These are phyloP conservation scores for Erythrobasidium hasegawianum DNA, from an alignment of 1,284 basidiomycete genomes.

Conservation along the genomic window DNA sequence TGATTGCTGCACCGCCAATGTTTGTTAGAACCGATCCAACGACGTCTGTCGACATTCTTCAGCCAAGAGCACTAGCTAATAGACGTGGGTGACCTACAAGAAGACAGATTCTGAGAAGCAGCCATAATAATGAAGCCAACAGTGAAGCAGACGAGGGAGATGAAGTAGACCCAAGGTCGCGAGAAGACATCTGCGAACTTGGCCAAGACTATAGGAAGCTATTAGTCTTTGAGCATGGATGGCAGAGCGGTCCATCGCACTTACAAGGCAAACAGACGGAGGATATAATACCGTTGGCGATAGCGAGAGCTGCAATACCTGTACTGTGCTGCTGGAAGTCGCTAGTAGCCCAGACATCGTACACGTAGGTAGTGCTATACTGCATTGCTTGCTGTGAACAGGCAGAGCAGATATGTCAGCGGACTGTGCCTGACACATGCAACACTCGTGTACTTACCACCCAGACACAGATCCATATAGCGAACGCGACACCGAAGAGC, in stretches of 20 bases:
- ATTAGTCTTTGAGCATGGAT: no score
- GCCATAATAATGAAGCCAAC: slow-evolving; percentile 37
- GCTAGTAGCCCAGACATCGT: slow-evolving; percentile 34
- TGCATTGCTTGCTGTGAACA: slow-evolving; percentile 29
- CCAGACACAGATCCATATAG: slow-evolving; percentile 26
- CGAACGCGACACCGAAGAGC: slow-evolving; percentile 19
- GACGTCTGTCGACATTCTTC: no score
- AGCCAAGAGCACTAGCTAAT: no score
- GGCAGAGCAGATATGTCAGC: no score
- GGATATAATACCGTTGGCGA: slow-evolving; percentile 34
- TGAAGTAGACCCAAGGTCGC: slow-evolving; percentile 31
- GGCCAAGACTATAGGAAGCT: neutral
- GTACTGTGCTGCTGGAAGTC: slow-evolving; percentile 35
- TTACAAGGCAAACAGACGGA: slow-evolving; percentile 31
- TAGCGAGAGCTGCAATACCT: slow-evolving; percentile 30
- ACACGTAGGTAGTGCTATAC: slow-evolving; percentile 19
- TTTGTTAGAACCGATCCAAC: slow-evolving; percentile 35
- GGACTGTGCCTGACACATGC: no score
- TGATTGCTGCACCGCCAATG: slow-evolving; percentile 33
- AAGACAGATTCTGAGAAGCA: slow-evolving; percentile 32
- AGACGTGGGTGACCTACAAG: no score
- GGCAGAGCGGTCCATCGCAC: neutral
- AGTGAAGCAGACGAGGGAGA: slow-evolving; percentile 25
- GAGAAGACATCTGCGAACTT: slow-evolving; percentile 35
- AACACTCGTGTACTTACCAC: no score